phyloP scores from a whole-genome alignment of 164 flowering plant genomes.

The Dillenia turbinata region DNA sequence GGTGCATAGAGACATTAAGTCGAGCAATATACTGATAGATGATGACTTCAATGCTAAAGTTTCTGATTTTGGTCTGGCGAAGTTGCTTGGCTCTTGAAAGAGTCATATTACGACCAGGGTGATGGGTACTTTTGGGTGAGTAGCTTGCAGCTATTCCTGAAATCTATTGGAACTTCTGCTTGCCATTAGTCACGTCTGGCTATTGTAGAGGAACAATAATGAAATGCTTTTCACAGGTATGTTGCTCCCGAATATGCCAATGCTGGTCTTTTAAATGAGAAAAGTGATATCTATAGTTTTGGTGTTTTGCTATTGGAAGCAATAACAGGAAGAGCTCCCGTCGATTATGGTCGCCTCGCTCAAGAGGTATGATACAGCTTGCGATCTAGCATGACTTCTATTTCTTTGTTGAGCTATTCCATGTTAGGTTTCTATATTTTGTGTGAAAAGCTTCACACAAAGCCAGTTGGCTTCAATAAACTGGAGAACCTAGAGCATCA shows the following conservation, averaged over 20 bases:
- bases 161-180: too few species aligned
- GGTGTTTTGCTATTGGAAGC: constrained; percentile 86
- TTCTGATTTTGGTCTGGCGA: constrained; percentile 92
- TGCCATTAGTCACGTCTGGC: too few species aligned
- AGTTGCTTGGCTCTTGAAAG: constrained; percentile 80
- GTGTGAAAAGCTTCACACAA: too few species aligned
- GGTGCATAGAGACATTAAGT: constrained; percentile 86
- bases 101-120: constrained; percentile 88
- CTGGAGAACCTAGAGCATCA: too few species aligned
- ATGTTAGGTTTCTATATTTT: too few species aligned
- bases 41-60: constrained; percentile 81
- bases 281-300: constrained; percentile 89
- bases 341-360: constrained; percentile 68
- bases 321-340: constrained; percentile 87
- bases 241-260: constrained; percentile 98
- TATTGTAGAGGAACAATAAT: neutral
- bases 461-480: too few species aligned
- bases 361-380: constrained; percentile 44
- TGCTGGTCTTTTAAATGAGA: constrained; percentile 81
- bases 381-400: too few species aligned
- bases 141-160: neutral
- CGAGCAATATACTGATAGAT: constrained; percentile 86
- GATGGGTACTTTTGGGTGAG: constrained; percentile 97
- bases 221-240: constrained; percentile 39
- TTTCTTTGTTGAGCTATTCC: too few species aligned